Conservation (phyloP, 768 basidiomycete genomes). For the Coprinopsis cinerea region DNA sequence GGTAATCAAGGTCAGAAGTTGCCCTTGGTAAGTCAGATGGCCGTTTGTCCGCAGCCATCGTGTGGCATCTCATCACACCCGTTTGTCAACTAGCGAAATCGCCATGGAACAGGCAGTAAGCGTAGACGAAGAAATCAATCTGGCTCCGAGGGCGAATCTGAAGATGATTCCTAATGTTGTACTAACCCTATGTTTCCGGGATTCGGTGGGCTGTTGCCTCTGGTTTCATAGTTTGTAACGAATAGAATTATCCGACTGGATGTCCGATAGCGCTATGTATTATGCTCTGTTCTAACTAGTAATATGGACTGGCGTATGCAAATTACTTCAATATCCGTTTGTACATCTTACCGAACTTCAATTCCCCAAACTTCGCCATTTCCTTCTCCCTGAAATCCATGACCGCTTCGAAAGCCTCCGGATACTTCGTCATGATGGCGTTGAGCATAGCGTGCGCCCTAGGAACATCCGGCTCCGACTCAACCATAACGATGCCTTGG, state of each 20-base stretch:
- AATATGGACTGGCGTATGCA: no score
- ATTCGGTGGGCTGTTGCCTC: no score
- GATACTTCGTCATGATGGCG: constrained; percentile 45
- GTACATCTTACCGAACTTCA: constrained; percentile 6
- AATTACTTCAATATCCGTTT: constrained; percentile 2
- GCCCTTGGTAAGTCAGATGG: constrained; percentile 58
- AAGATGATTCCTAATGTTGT: constrained; percentile 28
- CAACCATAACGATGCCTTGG: constrained; percentile 17
- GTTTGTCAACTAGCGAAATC: constrained; percentile 63
- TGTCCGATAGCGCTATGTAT: no score
- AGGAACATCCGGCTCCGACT: constrained; percentile 13
- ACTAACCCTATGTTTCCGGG: background rate
- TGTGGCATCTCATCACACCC: no score
- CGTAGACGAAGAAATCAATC: constrained; percentile 59
- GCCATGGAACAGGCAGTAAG: constrained; percentile 62
- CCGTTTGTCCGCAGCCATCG: no score
- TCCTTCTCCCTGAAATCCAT: constrained; percentile 26
- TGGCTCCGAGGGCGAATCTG: constrained; percentile 66
- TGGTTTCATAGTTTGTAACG: no score
- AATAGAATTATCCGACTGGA: no score
- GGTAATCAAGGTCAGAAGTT: constrained; percentile 89
- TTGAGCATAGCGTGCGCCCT: constrained; percentile 28
- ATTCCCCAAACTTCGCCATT: constrained; percentile 20
- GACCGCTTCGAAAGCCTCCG: constrained; percentile 33
- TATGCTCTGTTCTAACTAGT: no score